Base-by-base conservation (phyloP, 139 green algal genomes). In the Coelastrella sp. region DNA sequence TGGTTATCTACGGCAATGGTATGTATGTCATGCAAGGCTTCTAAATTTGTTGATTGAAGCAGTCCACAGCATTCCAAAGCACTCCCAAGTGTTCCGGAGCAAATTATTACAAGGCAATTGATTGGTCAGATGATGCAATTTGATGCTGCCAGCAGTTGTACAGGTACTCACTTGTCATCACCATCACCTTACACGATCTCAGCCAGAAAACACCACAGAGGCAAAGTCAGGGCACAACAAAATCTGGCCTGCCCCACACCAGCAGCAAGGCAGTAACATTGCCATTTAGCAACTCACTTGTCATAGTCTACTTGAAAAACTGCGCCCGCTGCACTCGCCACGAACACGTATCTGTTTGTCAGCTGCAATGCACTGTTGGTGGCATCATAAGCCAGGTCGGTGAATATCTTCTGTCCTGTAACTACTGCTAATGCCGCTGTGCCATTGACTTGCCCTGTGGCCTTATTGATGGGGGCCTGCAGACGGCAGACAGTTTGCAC, bases 351-450 rank as follows among this genome's bases (percentile, higher is more conserved):
- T 5, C 85, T 85, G 57, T 89, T 75, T 5, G 88, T 71, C 85
- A 93, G 88, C 74, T 94, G 90, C 61, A 88, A 64, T 17, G 93
- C 84, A n/a, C 73, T 83, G 58, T 87, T 84, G 8, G 84, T 89
- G 7, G 77, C 87, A 93, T 98, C 95, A 86, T 95, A 98, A 17
- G 95, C 96, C 74, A 98, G 95, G 93, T 96, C 94, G 0, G 96
- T 98, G 93, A 98, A 98, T 47, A 97, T 94, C 86, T 97, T 96
- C 64, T 90, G 92, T 8, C 92, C 93, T 23, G 94, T 79, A 7
- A 68, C 86, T 10, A 82, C 60, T 17, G n/a, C 47, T 23, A 76
- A 58, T 71, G 86, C 65, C 20, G 83, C 88, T 22, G 84, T 89
- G 71, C 77, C 90, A 58, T 65, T 32, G 11, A 88, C 79, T 32